Evolutionary conservation across 257 asterid species (phyloP).

Genomic region (Lantana camara): DNA sequence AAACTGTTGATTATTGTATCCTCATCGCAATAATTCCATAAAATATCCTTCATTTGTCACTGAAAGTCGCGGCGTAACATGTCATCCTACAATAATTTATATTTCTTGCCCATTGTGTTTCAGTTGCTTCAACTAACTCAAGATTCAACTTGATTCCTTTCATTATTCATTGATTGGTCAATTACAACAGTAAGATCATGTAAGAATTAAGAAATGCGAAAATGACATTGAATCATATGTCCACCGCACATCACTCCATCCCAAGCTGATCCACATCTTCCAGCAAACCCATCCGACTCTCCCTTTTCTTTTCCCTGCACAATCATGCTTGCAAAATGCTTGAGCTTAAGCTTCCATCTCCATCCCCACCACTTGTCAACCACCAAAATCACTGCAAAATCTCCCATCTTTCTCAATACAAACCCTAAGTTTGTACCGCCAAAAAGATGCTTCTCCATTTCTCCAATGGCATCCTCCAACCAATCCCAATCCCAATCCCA

Average conservation of each 20-base stretch:
- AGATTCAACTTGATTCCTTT: slow-evolving; percentile 20
- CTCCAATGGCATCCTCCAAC: slow-evolving; percentile 46
- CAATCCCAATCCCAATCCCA: slow-evolving; percentile 6
- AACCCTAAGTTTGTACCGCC: background rate
- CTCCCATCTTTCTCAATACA: slow-evolving; percentile 1
- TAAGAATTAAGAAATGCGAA: no score
- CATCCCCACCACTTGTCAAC: slow-evolving; percentile 45
- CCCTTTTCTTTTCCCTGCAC: background rate
- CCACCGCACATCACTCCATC: slow-evolving; percentile 42
- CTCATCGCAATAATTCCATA: background rate
- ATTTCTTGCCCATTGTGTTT: background rate
- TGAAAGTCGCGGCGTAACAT: background rate
- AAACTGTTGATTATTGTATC: background rate
- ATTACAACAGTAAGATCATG: background rate
- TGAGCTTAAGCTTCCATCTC: slow-evolving; percentile 48
- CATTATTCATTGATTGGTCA: background rate
- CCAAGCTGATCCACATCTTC: slow-evolving; percentile 30
- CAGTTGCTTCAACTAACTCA: background rate
- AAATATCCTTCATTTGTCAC: background rate
- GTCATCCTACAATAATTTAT: background rate
- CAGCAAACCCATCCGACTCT: slow-evolving; percentile 29
- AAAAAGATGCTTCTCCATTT: slow-evolving; percentile 12
- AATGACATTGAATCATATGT: slow-evolving; percentile 15
- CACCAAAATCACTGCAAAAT: slow-evolving; percentile 2
- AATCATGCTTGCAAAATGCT: slow-evolving; percentile 51